Conservation (phyloP, 352 stramenopile species). For the Globisporangium paroecandrum region DNA sequence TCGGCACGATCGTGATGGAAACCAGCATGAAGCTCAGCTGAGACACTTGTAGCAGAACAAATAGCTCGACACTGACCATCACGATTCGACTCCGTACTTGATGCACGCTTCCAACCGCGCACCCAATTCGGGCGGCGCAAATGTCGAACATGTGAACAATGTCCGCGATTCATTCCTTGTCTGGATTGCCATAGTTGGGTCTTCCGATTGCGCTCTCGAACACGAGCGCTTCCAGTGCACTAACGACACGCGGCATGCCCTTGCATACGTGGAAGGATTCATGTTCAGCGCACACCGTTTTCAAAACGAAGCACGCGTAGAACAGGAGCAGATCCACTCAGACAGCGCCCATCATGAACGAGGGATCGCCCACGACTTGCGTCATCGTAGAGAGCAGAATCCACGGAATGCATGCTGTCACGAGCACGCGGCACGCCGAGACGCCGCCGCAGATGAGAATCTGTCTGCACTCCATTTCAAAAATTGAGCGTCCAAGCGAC, state of each 20-base stretch:
- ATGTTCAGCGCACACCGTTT: too few species aligned
- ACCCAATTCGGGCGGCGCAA: conserved; percentile 12
- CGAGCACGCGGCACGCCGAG: conserved; percentile 34
- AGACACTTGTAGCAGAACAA: conserved; percentile 36
- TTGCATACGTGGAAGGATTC: too few species aligned
- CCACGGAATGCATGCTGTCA: conserved; percentile 34
- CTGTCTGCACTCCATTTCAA: conserved; percentile 26
- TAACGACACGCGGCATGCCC: conserved; percentile 24
- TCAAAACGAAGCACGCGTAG: conserved; percentile 13
- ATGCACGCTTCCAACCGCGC: conserved; percentile 27
- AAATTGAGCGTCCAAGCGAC: conserved; percentile 28
- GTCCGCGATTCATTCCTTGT: conserved; percentile 35
- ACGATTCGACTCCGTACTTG: conserved; percentile 28
- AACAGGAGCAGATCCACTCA: conserved; percentile 22
- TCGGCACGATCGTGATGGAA: too few species aligned
- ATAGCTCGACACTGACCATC: conserved; percentile 32
- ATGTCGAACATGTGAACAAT: conserved; percentile 32
- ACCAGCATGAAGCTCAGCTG: not conserved
- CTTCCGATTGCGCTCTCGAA: conserved; percentile 41
- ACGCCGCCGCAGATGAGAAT: conserved; percentile 35
- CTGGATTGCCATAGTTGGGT: conserved; percentile 13
- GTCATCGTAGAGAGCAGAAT: conserved; percentile 40
- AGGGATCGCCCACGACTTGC: conserved; percentile 25
- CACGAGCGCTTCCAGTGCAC: conserved; percentile 27
- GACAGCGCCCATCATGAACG: conserved; percentile 23